A percentile compares a stretch with the other conserved stretches of the same genome.
Evolutionary conservation across 345 rosid genomes (phyloP).

Genomic region (Salix viminalis): DNA sequence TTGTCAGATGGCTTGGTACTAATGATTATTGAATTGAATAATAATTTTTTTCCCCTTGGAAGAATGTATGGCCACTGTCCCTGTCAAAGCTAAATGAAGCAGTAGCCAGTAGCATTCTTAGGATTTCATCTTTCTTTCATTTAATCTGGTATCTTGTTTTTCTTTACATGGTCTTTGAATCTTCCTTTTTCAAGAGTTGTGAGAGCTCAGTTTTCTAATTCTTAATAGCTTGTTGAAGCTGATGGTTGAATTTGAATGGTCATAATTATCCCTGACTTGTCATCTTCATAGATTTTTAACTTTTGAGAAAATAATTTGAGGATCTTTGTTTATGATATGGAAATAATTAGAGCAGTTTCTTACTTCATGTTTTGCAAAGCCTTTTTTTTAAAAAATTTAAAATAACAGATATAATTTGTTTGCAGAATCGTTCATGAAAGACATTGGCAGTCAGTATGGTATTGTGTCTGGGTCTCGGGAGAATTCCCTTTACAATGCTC

Average conservation of each 20-base stretch:
- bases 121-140: neutral
- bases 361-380: neutral
- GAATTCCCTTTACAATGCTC: conserved; percentile 86
- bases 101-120: no score
- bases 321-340: neutral
- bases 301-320: neutral
- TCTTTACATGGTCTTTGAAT: neutral
- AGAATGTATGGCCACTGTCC: no score
- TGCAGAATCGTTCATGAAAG: conserved; percentile 64
- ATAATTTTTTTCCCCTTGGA: no score
- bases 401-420: conserved; percentile 1
- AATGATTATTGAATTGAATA: no score
- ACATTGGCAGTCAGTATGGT: conserved; percentile 85
- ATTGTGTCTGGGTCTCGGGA: conserved; percentile 81
- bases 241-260: neutral
- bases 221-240: neutral
- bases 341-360: neutral
- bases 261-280: neutral
- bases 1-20: no score
- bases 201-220: neutral
- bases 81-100: no score
- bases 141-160: neutral
- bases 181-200: neutral
- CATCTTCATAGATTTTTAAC: neutral
- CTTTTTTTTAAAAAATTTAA: neutral